Evolutionary conservation across 2,329 filamentous ascomycete species (phyloP).

Genomic region (Cytospora piceae): DNA sequence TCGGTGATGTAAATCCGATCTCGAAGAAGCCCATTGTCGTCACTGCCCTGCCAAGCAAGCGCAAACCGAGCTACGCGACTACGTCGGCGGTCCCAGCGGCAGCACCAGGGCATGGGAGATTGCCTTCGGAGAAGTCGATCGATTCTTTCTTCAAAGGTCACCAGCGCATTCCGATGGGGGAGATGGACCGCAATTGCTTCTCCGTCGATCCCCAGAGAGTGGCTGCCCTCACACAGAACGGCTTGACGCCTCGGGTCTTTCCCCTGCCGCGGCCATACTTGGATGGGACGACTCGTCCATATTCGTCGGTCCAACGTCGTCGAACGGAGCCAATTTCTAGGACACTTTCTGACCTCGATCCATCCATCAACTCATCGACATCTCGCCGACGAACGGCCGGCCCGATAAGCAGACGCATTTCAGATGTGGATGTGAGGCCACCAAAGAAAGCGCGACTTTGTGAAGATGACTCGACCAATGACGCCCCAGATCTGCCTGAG

Average conservation of each 20-base stretch:
- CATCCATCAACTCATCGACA: slow-evolving; percentile 24
- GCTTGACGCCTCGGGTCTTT: slow-evolving; percentile 58
- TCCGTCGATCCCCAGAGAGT: slow-evolving; percentile 53
- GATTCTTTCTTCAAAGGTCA: slow-evolving; percentile 57
- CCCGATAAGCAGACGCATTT: slow-evolving; percentile 31
- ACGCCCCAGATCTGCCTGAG: slow-evolving; percentile 41
- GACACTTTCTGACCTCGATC: slow-evolving; percentile 40
- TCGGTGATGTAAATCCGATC: slow-evolving; percentile 84
- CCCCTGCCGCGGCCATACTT: slow-evolving; percentile 63
- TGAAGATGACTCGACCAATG: slow-evolving; percentile 43
- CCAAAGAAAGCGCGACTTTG: slow-evolving; percentile 62
- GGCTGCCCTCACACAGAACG: slow-evolving; percentile 53
- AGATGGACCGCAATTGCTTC: slow-evolving; percentile 67
- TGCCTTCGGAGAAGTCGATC: slow-evolving; percentile 51
- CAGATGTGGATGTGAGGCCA: slow-evolving; percentile 42
- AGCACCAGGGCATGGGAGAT: slow-evolving; percentile 35
- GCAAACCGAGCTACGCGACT: slow-evolving; percentile 42
- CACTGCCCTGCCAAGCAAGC: slow-evolving; percentile 45
- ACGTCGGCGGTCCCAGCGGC: slow-evolving; percentile 34
- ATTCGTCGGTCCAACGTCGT: slow-evolving; percentile 50
- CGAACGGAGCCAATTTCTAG: slow-evolving; percentile 57
- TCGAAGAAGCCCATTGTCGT: slow-evolving; percentile 71
- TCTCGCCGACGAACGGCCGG: slow-evolving; percentile 36
- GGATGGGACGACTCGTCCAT: slow-evolving; percentile 41
- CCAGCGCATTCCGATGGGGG: slow-evolving; percentile 59